Base-by-base conservation (phyloP, 2,329 filamentous ascomycete genomes). In the Colletotrichum brevisporum region DNA sequence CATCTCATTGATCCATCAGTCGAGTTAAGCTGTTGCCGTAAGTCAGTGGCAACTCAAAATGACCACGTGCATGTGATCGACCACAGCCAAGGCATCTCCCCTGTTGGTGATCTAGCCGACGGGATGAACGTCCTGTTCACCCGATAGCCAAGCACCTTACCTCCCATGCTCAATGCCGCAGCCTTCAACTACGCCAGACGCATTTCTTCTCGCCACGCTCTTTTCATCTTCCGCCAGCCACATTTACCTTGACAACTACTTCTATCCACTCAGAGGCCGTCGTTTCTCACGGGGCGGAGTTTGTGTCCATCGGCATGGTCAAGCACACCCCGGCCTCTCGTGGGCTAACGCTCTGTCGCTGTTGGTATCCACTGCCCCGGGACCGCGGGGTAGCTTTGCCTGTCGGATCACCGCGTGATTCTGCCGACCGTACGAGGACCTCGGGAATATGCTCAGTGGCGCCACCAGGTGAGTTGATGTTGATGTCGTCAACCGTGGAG, bases 91-190 rank as follows among this genome's bases (percentile, higher is more conserved):
- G 31, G 31, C 10, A 9, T 8, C 31, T 43, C 13, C 41, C 41
- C 41, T 43, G 41, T 15, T n/a, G 21, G 27, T 50, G 41, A 9
- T 50, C 61, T 53, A 59, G 13, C 65, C 41, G 65, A 65, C 60
- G 61, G 65, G 21, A 58, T 24, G 21, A 48, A 27, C 13, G 9
- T n/a, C 54, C 41, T 68, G 48, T 27, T 53, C 54, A 45, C 18
- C 54, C 54, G 60, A 50, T 18, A 10, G 51, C 24, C 16, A 39
- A 18, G 24, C 26, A 43, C 6, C 52, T 43, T 21, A 15, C 9
- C 6, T 6, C 31, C 52, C 16, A 18, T 16, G 51, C 21, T 18
- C 26, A 10, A 10, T 54, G 36, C 36, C 31, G 31, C 31, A 36
- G 31, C 8, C 31, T 36, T 36, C 31, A 36, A 10, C 31, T 4